Conservation (phyloP, 306 rosid species). For the Begonia masoniana region DNA sequence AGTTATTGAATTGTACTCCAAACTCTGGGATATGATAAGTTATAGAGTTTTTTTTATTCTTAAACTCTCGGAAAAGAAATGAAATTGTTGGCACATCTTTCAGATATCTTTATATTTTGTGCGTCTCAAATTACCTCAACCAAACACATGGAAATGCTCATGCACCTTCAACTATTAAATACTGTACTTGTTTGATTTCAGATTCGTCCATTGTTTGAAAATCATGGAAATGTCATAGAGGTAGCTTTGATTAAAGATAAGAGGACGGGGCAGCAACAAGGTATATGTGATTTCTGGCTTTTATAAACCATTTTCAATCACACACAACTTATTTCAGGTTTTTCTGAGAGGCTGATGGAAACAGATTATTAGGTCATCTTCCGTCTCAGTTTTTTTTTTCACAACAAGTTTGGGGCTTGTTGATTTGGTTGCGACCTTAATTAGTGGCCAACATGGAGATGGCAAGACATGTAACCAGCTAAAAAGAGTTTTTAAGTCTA, state of each 20-base stretch:
- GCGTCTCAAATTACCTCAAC: too few species aligned
- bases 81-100: too few species aligned
- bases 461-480: slow-evolving; percentile 48
- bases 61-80: too few species aligned
- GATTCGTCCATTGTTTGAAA: slow-evolving; percentile 92
- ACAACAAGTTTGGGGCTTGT: slow-evolving; percentile 74
- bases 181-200: slow-evolving; percentile 11
- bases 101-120: too few species aligned
- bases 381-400: slow-evolving; percentile 60
- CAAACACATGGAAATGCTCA: too few species aligned
- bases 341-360: slow-evolving; percentile 74
- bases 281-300: slow-evolving; percentile 26
- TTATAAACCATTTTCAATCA: slow-evolving; percentile 25
- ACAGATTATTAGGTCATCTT: slow-evolving; percentile 56
- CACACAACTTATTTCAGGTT: slow-evolving; percentile 67
- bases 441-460: slow-evolving; percentile 50
- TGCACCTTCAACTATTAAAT: not conserved
- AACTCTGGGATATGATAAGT: too few species aligned
- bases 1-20: not conserved
- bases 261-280: slow-evolving; percentile 95
- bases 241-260: slow-evolving; percentile 85
- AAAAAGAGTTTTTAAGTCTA: slow-evolving; percentile 42
- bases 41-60: too few species aligned
- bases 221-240: slow-evolving; percentile 87
- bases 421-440: slow-evolving; percentile 56